phyloP scores from a whole-genome alignment of 2,329 filamentous ascomycete species.

The Fusarium protoensiforme region DNA sequence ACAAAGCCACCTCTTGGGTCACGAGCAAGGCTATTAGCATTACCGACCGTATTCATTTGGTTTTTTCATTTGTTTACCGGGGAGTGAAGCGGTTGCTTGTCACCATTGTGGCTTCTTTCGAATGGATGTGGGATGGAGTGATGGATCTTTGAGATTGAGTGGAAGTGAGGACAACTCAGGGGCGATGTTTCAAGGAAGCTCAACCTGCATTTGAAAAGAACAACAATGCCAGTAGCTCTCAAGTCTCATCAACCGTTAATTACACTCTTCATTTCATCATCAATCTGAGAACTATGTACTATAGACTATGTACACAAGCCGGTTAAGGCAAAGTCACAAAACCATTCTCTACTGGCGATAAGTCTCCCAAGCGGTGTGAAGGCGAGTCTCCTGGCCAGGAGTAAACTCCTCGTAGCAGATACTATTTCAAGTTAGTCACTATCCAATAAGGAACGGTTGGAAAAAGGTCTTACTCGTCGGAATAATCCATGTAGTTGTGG shows the following conservation, averaged over 20 bases:
- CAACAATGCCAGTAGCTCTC: not conserved
- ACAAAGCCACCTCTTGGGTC: not conserved
- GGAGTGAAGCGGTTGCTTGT: not conserved
- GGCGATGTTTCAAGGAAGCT: not conserved
- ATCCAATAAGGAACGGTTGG: accelerated
- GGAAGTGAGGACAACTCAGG: not conserved
- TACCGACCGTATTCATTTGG: not conserved
- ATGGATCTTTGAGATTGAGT: not conserved
- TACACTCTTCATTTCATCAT: not conserved
- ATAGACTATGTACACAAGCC: not conserved
- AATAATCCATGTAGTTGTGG: conserved; percentile 54
- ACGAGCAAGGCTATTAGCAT: not conserved
- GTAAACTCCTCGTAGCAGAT: conserved; percentile 40
- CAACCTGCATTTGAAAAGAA: too few relatives aligned
- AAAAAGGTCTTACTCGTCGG: conserved; percentile 50
- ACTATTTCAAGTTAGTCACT: not conserved
- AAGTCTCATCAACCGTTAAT: not conserved
- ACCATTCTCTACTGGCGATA: conserved; percentile 21
- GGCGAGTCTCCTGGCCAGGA: conserved; percentile 31
- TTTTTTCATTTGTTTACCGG: not conserved
- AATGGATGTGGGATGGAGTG: not conserved
- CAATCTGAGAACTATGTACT: not conserved
- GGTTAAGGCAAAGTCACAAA: not conserved
- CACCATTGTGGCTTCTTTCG: not conserved
- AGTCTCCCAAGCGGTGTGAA: conserved; percentile 36